Evolutionary conservation across 352 stramenopile genomes (phyloP).

Genomic region (Phytophthora capsici): DNA sequence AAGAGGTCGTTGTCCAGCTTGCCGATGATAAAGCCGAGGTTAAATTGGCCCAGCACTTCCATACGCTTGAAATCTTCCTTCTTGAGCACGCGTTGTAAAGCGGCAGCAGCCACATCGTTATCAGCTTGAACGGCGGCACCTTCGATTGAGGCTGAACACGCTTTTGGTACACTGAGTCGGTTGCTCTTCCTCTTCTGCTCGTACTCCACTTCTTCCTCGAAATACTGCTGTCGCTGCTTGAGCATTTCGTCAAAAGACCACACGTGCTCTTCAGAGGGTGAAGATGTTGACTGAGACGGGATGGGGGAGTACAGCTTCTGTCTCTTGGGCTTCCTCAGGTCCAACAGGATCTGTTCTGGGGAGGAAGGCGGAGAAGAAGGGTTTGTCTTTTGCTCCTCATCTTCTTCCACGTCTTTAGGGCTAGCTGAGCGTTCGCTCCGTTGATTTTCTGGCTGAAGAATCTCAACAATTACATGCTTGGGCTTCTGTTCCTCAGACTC

Average conservation of each 20-base stretch:
- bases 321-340: constrained; percentile 31
- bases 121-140: constrained; percentile 19
- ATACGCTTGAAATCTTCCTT: constrained; percentile 95
- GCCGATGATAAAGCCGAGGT: constrained; percentile 97
- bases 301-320: constrained; percentile 30
- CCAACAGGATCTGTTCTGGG: constrained; percentile 18
- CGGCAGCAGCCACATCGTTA: constrained; percentile 53
- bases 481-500: constrained; percentile 4
- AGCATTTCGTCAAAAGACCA: constrained; percentile 57
- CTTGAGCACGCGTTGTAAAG: constrained; percentile 77
- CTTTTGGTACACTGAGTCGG: constrained; percentile 43
- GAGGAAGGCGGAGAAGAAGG: constrained; percentile 11
- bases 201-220: constrained; percentile 49
- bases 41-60: constrained; percentile 97
- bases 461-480: constrained; percentile 29
- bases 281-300: constrained; percentile 4
- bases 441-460: constrained; percentile 12
- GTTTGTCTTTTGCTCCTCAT: constrained; percentile 13
- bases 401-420: neutral
- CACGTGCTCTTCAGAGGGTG: constrained; percentile 24
- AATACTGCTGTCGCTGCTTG: constrained; percentile 47
- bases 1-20: constrained; percentile 93
- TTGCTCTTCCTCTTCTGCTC: constrained; percentile 38
- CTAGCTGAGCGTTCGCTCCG: neutral
- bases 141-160: constrained; percentile 41